Evolutionary conservation across 1,284 basidiomycete species (phyloP).

Genomic region (Phlebopus sp.): DNA sequence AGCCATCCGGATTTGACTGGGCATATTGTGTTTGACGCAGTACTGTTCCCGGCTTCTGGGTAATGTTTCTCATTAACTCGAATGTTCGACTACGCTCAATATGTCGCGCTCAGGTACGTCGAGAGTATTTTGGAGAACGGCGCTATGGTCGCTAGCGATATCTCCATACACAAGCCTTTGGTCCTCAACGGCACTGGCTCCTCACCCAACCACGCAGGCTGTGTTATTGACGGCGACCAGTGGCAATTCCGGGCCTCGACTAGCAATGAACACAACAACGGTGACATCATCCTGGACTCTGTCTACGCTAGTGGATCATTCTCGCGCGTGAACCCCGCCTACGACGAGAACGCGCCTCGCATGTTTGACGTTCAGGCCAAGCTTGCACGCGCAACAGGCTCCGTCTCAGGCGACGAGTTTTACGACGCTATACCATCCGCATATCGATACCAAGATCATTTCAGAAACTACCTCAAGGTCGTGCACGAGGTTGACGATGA

Average conservation of each 20-base stretch:
- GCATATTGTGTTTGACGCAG: conserved; percentile 28
- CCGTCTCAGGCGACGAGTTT: conserved; percentile 13
- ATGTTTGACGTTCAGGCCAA: conserved; percentile 23
- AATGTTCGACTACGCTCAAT: neutral
- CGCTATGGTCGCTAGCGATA: conserved; percentile 26
- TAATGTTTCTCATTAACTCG: conserved; percentile 4
- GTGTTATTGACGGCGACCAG: conserved; percentile 22
- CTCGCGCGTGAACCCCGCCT: conserved; percentile 26
- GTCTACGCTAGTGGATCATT: conserved; percentile 29
- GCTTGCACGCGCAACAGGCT: conserved; percentile 12
- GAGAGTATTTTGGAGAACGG: conserved; percentile 32
- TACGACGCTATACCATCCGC: conserved; percentile 12
- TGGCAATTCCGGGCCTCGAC: conserved; percentile 30
- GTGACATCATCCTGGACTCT: conserved; percentile 25
- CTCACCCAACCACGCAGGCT: conserved; percentile 23
- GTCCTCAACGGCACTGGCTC: conserved; percentile 19
- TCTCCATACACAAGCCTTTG: conserved; percentile 27
- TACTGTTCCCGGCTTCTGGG: conserved; percentile 29
- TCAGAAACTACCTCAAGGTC: conserved; percentile 26
- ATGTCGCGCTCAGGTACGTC: conserved; percentile 19
- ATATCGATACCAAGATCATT: conserved; percentile 20
- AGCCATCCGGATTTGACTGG: conserved; percentile 28
- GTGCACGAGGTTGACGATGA: conserved; percentile 28
- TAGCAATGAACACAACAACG: conserved; percentile 20
- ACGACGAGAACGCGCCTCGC: conserved; percentile 18